These are phyloP conservation scores for Exophiala sp. DNA, from an alignment of 2,329 filamentous ascomycete species.

Conservation along the genomic window DNA sequence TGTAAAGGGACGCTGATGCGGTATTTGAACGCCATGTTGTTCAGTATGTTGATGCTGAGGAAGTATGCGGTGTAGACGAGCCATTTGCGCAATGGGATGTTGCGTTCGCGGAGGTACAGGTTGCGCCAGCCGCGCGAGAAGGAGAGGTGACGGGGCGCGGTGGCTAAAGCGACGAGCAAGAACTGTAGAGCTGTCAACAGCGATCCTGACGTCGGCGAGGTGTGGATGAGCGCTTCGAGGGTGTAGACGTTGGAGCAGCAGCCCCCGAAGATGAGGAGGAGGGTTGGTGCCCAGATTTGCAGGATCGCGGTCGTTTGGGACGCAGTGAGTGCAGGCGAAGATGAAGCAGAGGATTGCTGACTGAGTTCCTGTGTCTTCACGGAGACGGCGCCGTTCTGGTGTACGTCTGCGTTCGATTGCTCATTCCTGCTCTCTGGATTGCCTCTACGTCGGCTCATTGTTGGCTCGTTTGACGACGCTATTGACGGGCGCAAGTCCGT, in stretches of 20 bases:
- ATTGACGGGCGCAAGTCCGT: too few relatives aligned
- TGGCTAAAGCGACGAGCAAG: conserved; percentile 73
- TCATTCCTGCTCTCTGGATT: neutral
- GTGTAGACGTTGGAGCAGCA: conserved; percentile 97
- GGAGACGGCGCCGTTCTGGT: neutral
- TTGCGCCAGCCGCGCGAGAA: conserved; percentile 52
- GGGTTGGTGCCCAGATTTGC: conserved; percentile 50
- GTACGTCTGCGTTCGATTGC: neutral
- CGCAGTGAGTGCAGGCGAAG: neutral
- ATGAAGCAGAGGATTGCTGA: neutral
- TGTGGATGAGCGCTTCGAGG: conserved; percentile 88
- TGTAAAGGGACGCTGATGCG: conserved; percentile 94
- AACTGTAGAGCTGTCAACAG: conserved; percentile 89
- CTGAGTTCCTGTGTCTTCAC: too few relatives aligned
- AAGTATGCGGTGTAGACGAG: conserved; percentile 84
- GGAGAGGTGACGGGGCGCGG: conserved; percentile 73
- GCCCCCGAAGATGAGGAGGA: conserved; percentile 87
- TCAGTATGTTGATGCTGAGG: conserved; percentile 89
- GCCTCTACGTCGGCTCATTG: neutral
- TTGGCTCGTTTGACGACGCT: neutral
- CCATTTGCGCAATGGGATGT: conserved; percentile 82
- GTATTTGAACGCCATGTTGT: conserved; percentile 97
- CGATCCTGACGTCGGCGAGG: conserved; percentile 78
- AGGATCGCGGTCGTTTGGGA: conserved; percentile 12
- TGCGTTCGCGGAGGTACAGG: conserved; percentile 71